Evolutionary conservation across 1,284 basidiomycete species (phyloP).

Genomic region (Sphaerobolus stellatus): DNA sequence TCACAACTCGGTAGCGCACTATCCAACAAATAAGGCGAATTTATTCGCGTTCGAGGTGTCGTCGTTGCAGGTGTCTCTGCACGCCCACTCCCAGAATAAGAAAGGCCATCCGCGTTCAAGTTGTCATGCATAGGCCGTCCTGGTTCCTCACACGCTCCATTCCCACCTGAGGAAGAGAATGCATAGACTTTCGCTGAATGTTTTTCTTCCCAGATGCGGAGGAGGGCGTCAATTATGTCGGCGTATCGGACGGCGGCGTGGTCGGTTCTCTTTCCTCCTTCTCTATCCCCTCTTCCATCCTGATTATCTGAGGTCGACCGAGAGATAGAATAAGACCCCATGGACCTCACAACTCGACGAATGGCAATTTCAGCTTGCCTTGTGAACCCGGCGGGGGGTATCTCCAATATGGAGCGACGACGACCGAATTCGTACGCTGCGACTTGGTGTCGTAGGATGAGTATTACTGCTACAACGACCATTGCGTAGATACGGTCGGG

Average conservation of each 20-base stretch:
- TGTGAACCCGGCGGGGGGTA: constrained; percentile 8
- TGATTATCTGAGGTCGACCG: neutral
- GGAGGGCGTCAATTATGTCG: constrained; percentile 7
- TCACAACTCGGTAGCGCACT: neutral
- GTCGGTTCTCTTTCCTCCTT: neutral
- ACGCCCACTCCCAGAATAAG: too few species aligned
- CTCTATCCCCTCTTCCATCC: neutral
- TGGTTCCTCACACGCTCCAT: too few species aligned
- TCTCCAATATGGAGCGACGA: neutral
- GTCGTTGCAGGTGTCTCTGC: neutral
- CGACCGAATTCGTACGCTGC: constrained; percentile 6
- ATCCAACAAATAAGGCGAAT: too few species aligned
- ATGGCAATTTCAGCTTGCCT: constrained; percentile 6
- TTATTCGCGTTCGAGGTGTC: too few species aligned
- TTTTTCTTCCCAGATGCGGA: constrained; percentile 12
- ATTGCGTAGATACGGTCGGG: constrained; percentile 12
- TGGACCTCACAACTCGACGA: neutral
- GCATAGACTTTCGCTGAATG: neutral
- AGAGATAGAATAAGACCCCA: neutral
- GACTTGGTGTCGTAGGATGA: constrained; percentile 8
- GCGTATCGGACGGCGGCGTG: constrained; percentile 9
- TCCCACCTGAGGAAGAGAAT: too few species aligned
- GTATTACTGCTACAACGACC: constrained; percentile 10
- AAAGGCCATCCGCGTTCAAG: too few species aligned
- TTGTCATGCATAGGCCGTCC: too few species aligned